Evolutionary conservation across 1,284 basidiomycete genomes (phyloP).

Genomic region (Irpex sp.): DNA sequence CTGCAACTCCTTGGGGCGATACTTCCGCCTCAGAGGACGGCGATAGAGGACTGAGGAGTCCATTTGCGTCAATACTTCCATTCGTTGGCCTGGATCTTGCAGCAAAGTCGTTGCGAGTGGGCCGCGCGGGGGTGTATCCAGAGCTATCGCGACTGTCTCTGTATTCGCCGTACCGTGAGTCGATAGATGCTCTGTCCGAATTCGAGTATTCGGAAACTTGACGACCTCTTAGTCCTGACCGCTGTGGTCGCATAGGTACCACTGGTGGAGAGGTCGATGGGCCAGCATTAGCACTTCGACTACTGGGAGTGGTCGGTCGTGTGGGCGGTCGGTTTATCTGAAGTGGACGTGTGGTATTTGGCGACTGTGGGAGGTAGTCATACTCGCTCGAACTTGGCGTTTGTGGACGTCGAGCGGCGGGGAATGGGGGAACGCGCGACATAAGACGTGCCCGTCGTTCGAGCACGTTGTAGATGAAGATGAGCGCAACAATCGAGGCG

Average conservation of each 20-base stretch:
- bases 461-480: constrained; percentile 2
- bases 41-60: constrained; percentile 18
- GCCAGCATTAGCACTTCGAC: constrained; percentile 15
- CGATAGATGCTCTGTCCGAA: constrained; percentile 26
- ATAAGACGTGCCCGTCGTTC: constrained; percentile 27
- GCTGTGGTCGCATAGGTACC: constrained; percentile 30
- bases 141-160: constrained; percentile 26
- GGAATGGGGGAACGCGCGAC: constrained; percentile 54
- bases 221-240: constrained; percentile 31
- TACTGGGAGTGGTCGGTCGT: constrained; percentile 32
- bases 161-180: constrained; percentile 23
- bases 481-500: neutral
- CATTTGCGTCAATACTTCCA: constrained; percentile 10
- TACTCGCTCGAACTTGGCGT: constrained; percentile 21
- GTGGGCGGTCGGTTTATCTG: constrained; percentile 41
- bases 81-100: constrained; percentile 15
- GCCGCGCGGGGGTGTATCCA: constrained; percentile 16
- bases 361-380: constrained; percentile 16
- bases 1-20: constrained; percentile 46
- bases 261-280: constrained; percentile 15
- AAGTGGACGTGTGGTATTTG: constrained; percentile 42
- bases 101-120: constrained; percentile 20
- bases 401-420: constrained; percentile 27
- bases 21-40: constrained; percentile 18
- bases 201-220: constrained; percentile 28